Percentiles rank a stretch among this genome's conserved stretches.
Conservation (phyloP, 73 alveolate species). For the Blepharisma japonicum region DNA sequence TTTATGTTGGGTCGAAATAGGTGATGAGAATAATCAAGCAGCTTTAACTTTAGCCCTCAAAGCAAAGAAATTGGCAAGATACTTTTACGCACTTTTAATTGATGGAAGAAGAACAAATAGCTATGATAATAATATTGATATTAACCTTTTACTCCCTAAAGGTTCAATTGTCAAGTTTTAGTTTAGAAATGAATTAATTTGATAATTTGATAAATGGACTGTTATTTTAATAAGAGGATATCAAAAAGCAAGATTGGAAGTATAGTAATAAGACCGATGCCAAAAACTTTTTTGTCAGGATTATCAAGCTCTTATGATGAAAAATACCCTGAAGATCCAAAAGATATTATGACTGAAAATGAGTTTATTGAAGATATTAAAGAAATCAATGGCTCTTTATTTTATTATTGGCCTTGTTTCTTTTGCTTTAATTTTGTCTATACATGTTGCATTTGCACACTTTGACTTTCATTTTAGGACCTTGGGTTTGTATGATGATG, state of each 20-base stretch:
- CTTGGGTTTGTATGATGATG: neutral
- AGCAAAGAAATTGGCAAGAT: too few species aligned
- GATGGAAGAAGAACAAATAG: too few species aligned
- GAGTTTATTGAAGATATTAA: neutral
- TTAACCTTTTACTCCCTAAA: too few species aligned
- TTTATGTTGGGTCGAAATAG: too few species aligned
- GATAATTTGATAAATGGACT: conserved; percentile 30
- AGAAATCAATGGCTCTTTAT: conserved; percentile 5
- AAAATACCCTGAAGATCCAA: conserved; percentile 5
- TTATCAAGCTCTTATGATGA: conserved; percentile 29
- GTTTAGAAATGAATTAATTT: too few species aligned
- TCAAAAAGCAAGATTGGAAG: neutral
- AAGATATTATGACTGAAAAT: neutral
- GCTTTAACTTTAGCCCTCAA: too few species aligned
- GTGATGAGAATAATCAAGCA: too few species aligned
- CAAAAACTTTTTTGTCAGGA: conserved; percentile 27
- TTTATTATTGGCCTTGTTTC: conserved; percentile 22
- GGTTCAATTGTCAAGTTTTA: too few species aligned
- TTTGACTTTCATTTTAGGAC: neutral
- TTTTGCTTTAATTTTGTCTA: conserved; percentile 2
- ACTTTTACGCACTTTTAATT: too few species aligned
- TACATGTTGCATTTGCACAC: conserved; percentile 4
- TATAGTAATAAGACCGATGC: neutral
- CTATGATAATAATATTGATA: too few species aligned
- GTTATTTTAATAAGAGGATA: conserved; percentile 6